A percentile compares a stretch with the other conserved stretches of the same genome.
These are phyloP conservation scores for Chaetoceros tenuissimus DNA, from an alignment of 108 stramenopile genomes.

Conservation along the genomic window DNA sequence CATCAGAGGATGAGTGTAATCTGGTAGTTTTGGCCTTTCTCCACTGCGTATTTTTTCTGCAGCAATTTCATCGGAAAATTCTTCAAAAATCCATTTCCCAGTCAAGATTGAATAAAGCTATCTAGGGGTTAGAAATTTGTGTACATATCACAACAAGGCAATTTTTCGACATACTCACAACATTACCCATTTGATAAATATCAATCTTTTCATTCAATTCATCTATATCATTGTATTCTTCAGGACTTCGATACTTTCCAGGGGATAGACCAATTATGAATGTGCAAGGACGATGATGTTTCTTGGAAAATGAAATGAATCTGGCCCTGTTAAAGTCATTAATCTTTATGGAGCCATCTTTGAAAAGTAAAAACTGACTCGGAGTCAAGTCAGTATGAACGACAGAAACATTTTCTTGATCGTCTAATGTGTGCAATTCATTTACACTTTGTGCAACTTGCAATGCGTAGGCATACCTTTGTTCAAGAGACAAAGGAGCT, in stretches of 20 bases:
- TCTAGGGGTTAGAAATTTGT: not conserved
- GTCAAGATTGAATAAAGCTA: slow-evolving; percentile 18
- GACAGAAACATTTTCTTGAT: slow-evolving; percentile 5
- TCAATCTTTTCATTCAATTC: slow-evolving; percentile 68
- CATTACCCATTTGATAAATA: slow-evolving; percentile 65
- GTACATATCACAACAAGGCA: slow-evolving; percentile 13
- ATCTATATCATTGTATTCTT: slow-evolving; percentile 46
- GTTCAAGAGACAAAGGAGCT: not conserved
- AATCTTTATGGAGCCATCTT: slow-evolving; percentile 37
- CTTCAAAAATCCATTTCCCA: slow-evolving; percentile 57
- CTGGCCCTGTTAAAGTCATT: slow-evolving; percentile 72
- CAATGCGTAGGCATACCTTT: not conserved
- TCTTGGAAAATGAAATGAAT: slow-evolving; percentile 20
- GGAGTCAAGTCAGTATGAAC: slow-evolving; percentile 13
- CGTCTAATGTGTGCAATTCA: slow-evolving; percentile 23
- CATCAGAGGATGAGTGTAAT: too few species aligned
- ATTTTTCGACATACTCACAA: slow-evolving; percentile 56
- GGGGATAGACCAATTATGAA: not conserved
- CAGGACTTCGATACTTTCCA: slow-evolving; percentile 38
- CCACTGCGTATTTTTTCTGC: not conserved
- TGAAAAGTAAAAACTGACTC: slow-evolving; percentile 16
- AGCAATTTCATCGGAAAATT: slow-evolving; percentile 2
- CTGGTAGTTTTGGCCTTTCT: not conserved
- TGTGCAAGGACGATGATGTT: not conserved
- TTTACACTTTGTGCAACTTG: slow-evolving; percentile 33